Evolutionary conservation across 495 filamentous ascomycete genomes (phyloP).

Genomic region (Neurospora sp.): DNA sequence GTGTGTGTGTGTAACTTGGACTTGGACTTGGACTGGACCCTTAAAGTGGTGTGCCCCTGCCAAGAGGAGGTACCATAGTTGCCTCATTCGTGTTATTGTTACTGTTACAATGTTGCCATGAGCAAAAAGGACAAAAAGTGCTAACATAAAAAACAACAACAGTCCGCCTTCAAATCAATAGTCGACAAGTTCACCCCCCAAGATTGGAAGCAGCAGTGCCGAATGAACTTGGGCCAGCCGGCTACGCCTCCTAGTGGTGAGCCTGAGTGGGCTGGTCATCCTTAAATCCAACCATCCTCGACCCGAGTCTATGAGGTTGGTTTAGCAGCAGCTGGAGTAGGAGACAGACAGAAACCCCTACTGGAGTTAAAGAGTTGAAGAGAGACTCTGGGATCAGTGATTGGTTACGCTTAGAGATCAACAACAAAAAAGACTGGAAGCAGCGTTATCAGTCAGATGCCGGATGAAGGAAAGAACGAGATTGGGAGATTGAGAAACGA

Average conservation of each 20-base stretch:
- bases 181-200: constrained; percentile 81
- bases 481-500: neutral
- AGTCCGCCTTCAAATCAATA: constrained; percentile 85
- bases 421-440: neutral
- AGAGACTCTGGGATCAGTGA: neutral
- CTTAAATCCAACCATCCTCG: neutral
- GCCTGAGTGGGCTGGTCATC: constrained; percentile 42
- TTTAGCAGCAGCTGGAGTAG: no score
- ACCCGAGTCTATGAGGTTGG: no score
- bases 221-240: constrained; percentile 48
- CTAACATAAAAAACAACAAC: no score
- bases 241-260: constrained; percentile 35
- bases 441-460: neutral
- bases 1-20: neutral
- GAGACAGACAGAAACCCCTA: no score
- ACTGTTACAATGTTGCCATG: no score
- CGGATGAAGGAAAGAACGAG: neutral
- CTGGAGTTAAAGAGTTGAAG: neutral
- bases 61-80: neutral
- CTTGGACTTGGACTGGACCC: no score
- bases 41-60: no score
- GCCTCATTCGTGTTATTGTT: neutral
- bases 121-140: no score
- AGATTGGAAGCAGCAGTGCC: constrained; percentile 69
- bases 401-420: neutral